These are phyloP conservation scores for Hypoxylon sp. DNA, from an alignment of 2,329 filamentous ascomycete species.

Conservation along the genomic window DNA sequence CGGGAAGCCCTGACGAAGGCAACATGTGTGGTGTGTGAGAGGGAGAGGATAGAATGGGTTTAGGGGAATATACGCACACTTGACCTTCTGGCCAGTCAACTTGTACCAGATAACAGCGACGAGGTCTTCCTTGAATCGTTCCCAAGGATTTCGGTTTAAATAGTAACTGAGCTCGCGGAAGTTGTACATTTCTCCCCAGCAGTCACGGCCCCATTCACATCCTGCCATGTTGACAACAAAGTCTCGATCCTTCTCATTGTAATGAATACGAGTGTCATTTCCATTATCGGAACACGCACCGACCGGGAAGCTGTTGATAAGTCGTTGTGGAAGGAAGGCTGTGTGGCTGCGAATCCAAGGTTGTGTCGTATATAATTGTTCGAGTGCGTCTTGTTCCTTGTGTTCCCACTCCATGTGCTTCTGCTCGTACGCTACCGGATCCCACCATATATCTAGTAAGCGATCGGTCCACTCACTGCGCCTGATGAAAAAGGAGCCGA, in stretches of 20 bases:
- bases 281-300: slow-evolving; percentile 87
- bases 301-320: slow-evolving; percentile 93
- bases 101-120: slow-evolving; percentile 74
- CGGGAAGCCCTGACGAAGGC: neutral
- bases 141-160: slow-evolving; percentile 87
- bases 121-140: slow-evolving; percentile 78
- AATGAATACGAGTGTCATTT: slow-evolving; percentile 85
- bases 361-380: slow-evolving; percentile 91
- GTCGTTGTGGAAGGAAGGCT: slow-evolving; percentile 90
- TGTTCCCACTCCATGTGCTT: slow-evolving; percentile 99
- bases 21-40: neutral
- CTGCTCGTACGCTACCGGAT: slow-evolving; percentile 96
- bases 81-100: slow-evolving; percentile 73
- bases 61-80: slow-evolving; percentile 53
- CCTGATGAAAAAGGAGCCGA: slow-evolving; percentile 93
- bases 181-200: slow-evolving; percentile 97
- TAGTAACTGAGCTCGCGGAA: slow-evolving; percentile 93
- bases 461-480: slow-evolving; percentile 91
- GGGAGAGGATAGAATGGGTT: slow-evolving; percentile 4
- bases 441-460: slow-evolving; percentile 97
- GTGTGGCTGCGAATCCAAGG: slow-evolving; percentile 93
- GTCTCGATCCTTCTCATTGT: slow-evolving; percentile 86
- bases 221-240: slow-evolving; percentile 99
- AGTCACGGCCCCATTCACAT: slow-evolving; percentile 96
- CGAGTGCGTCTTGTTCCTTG: slow-evolving; percentile 96